Evolutionary conservation across 768 basidiomycete species (phyloP).

Genomic region (Amanita pseudoporphyria): DNA sequence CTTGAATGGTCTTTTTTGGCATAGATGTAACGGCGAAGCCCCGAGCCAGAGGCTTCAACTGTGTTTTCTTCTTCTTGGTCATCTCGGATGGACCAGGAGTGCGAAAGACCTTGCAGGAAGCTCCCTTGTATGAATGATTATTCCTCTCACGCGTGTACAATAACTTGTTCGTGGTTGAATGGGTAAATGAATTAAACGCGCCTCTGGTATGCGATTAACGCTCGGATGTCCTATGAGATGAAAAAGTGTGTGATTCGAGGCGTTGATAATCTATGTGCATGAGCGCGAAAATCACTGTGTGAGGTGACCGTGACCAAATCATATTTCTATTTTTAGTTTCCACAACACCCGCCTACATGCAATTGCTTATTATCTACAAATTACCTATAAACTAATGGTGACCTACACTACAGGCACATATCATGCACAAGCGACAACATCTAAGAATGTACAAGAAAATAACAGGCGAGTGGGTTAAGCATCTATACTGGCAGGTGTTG

Average conservation of each 20-base stretch:
- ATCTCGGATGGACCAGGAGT: conserved; percentile 22
- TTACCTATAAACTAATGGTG: conserved; percentile 9
- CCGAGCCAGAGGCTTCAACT: conserved; percentile 62
- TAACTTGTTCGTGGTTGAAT: background rate
- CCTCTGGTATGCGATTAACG: background rate
- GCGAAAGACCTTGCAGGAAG: background rate
- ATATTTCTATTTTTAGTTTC: background rate
- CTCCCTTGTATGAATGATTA: background rate
- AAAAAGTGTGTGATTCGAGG: background rate
- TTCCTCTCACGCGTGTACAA: background rate
- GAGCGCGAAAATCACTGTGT: background rate
- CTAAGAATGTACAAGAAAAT: background rate
- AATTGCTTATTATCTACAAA: background rate
- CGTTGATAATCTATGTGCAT: conserved; percentile 2
- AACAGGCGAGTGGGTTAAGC: background rate
- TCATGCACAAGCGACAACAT: conserved; percentile 5
- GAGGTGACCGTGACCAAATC: background rate
- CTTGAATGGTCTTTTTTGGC: conserved; percentile 55
- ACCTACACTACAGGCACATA: conserved; percentile 9
- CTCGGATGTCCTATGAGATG: conserved; percentile 1
- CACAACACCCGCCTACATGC: no score
- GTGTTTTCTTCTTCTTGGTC: conserved; percentile 83
- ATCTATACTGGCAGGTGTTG: conserved; percentile 7
- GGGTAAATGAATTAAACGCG: background rate
- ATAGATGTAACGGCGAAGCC: conserved; percentile 79